phyloP scores from a whole-genome alignment of 1,284 basidiomycete genomes.

The Porodaedalea pini region DNA sequence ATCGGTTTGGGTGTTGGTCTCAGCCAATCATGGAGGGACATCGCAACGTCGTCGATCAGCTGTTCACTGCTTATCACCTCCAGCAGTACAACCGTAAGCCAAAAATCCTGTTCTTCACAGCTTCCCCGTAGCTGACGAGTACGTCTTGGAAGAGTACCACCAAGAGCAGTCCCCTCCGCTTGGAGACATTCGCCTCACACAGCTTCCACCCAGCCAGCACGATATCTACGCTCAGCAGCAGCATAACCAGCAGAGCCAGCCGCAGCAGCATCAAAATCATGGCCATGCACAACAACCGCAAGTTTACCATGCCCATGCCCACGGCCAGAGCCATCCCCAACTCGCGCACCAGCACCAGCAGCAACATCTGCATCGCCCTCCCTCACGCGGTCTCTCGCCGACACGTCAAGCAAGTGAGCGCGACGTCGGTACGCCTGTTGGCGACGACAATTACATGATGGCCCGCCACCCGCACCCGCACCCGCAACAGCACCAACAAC shows the following conservation, averaged over 20 bases:
- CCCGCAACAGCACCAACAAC: slow-evolving; percentile 9
- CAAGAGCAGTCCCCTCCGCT: not conserved
- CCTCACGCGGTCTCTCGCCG: slow-evolving; percentile 11
- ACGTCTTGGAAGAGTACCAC: not conserved
- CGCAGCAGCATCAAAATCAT: slow-evolving; percentile 11
- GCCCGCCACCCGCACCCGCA: slow-evolving; percentile 1
- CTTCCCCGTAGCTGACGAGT: not conserved
- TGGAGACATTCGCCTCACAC: slow-evolving; percentile 1
- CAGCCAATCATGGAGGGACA: slow-evolving; percentile 47
- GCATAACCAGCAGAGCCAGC: slow-evolving; percentile 5
- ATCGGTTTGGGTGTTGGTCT: slow-evolving; percentile 13
- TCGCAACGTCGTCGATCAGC: slow-evolving; percentile 55
- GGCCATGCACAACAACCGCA: slow-evolving; percentile 25
- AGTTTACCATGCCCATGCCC: slow-evolving; percentile 25
- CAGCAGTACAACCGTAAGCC: slow-evolving; percentile 37
- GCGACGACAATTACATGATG: slow-evolving; percentile 13
- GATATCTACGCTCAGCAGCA: not conserved
- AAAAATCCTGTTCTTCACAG: not conserved
- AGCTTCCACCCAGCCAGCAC: not conserved
- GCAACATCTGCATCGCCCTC: slow-evolving; percentile 24
- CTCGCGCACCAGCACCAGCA: slow-evolving; percentile 21
- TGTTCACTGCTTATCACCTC: slow-evolving; percentile 56
- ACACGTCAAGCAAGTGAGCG: not conserved
- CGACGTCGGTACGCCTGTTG: slow-evolving; percentile 5
- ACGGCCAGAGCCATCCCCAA: slow-evolving; percentile 28